phyloP scores from a whole-genome alignment of 2,329 filamentous ascomycete species.

The Microsporum audouinii region DNA sequence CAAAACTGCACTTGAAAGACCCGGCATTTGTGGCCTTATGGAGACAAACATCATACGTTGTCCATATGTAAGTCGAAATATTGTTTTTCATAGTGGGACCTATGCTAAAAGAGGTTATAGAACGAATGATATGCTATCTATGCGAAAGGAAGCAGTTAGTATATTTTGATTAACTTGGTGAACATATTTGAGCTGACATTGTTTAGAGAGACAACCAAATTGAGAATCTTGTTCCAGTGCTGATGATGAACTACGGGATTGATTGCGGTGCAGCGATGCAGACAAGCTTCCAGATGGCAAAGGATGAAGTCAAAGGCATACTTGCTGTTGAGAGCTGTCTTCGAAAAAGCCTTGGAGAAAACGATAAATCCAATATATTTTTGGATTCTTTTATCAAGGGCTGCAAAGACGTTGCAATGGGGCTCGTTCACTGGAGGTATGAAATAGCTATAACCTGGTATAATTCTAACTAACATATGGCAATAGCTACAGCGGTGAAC shows the following conservation, averaged over 20 bases:
- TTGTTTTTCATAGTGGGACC: neutral
- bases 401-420: neutral
- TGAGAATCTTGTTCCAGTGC: neutral
- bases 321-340: neutral
- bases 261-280: neutral
- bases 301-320: neutral
- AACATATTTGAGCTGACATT: neutral
- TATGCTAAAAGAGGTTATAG: neutral
- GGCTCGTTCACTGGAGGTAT: neutral
- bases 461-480: neutral
- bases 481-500: neutral
- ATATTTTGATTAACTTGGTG: neutral
- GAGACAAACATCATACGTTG: neutral
- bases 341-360: neutral
- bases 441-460: neutral
- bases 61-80: neutral
- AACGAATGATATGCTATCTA: neutral
- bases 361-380: neutral
- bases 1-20: neutral
- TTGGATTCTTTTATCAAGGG: neutral
- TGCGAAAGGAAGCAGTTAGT: conserved; percentile 1
- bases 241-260: neutral
- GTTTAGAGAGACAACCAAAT: conserved; percentile 1
- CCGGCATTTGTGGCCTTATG: neutral
- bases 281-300: neutral